A percentile compares a stretch with the other conserved stretches of the same genome.
These are phyloP conservation scores for Colletotrichum sp. DNA, from an alignment of 2,329 filamentous ascomycete genomes.

Conservation along the genomic window DNA sequence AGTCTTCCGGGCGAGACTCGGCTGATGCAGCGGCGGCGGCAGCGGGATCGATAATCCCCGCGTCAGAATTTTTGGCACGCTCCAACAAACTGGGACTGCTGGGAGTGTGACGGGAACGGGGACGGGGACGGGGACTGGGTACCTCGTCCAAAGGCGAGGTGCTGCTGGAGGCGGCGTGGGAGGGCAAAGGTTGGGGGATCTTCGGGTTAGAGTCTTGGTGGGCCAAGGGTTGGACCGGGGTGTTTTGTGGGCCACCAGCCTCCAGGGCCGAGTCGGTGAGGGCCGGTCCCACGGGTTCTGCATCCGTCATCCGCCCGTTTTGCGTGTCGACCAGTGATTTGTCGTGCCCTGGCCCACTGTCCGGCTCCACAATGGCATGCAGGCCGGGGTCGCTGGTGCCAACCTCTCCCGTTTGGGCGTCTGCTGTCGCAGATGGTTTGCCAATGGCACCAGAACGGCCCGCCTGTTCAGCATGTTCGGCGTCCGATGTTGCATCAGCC, in stretches of 20 bases:
- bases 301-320: constrained; percentile 20
- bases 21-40: not conserved
- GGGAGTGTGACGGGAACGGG: not conserved
- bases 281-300: constrained; percentile 19
- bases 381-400: constrained; percentile 4
- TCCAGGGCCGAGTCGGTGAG: constrained; percentile 24
- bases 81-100: not conserved
- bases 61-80: constrained; percentile 16
- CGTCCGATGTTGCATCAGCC: constrained; percentile 12
- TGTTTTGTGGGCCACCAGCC: constrained; percentile 16
- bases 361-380: constrained; percentile 17
- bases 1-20: constrained; percentile 23
- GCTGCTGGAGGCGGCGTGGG: not conserved
- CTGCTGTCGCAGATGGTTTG: constrained; percentile 1
- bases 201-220: constrained; percentile 21
- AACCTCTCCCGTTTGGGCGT: constrained; percentile 5
- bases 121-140: not conserved
- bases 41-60: constrained; percentile 13
- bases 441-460: constrained; percentile 8
- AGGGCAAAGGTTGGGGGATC: constrained; percentile 17
- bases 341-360: not conserved
- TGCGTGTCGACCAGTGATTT: constrained; percentile 22
- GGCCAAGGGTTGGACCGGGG: constrained; percentile 20
- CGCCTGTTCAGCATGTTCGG: constrained; percentile 5
- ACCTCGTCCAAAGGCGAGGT: not conserved